Base-by-base conservation (phyloP, 2,329 filamentous ascomycete species). In the Dothiorella sarmentorum region DNA sequence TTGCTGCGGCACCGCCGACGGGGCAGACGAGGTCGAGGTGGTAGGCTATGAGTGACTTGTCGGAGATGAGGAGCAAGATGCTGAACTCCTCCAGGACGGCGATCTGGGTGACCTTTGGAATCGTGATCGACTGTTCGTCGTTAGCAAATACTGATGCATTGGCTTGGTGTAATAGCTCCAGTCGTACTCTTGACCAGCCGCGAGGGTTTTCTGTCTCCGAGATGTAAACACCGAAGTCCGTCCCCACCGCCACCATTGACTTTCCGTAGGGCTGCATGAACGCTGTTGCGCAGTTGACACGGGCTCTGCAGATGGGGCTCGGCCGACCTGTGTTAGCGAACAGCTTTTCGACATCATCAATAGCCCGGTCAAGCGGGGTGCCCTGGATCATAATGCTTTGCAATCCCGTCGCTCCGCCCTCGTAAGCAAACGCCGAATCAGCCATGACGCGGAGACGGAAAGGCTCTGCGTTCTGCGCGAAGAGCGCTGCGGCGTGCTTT, bases 41-140 rank as follows among this genome's bases (percentile, higher is more conserved):
- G 70, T 97, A 97, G 2, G 93, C 92, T 63, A 97, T 90, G 24
- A 99, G 80, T 13, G 89, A 88, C 70, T 92, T 92, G 73, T 99
- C 94, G 0, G 93, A 86, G 63, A 97, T 91, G 61, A 99, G 81
- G 26, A 99, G 80, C 71, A 96, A 94, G 13, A 97, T 80, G 42
- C 91, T 94, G 71, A 97, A 97, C 64, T 97, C 94, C 69, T 99
- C 95, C 6, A 99, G 83, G 0, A 99, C 90, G 0, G 94, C 88
- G 47, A 99, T 89, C 70, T 99, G 94, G 2, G 93, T 95, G 15
- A 99, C 92, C 59, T 86, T 85, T 44, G 78, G 78, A 64, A 86
- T 85, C 70, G 86, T 84, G 22, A 97, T 91, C 7, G 89, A 86
- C 89, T 95, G 67, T 3, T 47, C 3, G 11, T 18, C 20, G 22